Base-by-base conservation (phyloP, 345 rosid genomes). In the Bretschneidera sinensis region DNA sequence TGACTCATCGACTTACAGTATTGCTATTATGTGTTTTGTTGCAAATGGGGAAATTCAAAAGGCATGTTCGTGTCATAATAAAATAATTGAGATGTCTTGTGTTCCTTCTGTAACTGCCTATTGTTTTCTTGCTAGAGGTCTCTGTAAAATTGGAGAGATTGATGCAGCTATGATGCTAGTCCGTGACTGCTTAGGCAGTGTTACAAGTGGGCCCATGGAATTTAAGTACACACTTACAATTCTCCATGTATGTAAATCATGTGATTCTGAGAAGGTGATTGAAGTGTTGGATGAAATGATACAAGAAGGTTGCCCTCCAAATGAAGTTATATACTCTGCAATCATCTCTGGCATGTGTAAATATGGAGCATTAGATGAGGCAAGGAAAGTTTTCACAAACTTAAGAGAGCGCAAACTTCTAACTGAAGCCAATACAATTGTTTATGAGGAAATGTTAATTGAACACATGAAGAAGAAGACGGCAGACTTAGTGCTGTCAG, bases 401-500 rank as follows among this genome's bases (percentile, higher is more conserved):
- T 71, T 90, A 75, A 76, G 81, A 57, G 79, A 61, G 17, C 72
- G 76, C 17, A 80, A 77, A 57, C 62, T 84, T 63, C 66, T 90
- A 51, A 68, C 80, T 1, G 99, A 92, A 69, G 86, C 87, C 43
- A 81, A 74, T 51, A 70, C 77, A 63, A 79, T 90, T n/a, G 75
- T 87, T 43, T 87, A 86, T 54, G 97, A 87, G 47, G 95, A 92
- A 60, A 76, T 87, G 62, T 75, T 90, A 57, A 64, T 87, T 53
- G 96, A 89, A 70, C 81, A 87, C 62, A 83, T 81, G 80, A 78
- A 84, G 83, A 84, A 81, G 86, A 86, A 84, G 73, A 83, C 97
- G 24, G 97, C 97, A 24, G 92, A 84, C 69, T 74, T 89, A 64
- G 82, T 87, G 59, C 62, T 83, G 58, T 76, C 85, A 4, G 96